A percentile compares a stretch with the other conserved stretches of the same genome.
phyloP scores from a whole-genome alignment of 2,329 filamentous ascomycete genomes.

The Celoporthe dispersa region DNA sequence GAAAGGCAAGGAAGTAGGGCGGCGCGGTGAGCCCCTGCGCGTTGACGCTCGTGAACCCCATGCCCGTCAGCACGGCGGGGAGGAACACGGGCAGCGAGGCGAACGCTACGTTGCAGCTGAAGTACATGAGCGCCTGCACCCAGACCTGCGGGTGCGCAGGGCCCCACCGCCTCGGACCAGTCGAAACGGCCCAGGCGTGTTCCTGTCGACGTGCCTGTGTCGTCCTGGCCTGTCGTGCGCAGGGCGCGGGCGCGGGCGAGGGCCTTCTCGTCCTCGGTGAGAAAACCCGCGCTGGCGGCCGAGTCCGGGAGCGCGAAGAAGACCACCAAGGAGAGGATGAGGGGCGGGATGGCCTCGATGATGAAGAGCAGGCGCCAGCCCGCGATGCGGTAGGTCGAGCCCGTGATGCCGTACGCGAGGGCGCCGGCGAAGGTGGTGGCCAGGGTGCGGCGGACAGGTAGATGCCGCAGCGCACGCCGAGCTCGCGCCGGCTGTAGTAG shows the following conservation, averaged over 20 bases:
- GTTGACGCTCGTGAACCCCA: conserved; percentile 70
- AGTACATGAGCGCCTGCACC: conserved; percentile 58
- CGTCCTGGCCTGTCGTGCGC: conserved; percentile 54
- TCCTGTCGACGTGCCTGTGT: conserved; percentile 47
- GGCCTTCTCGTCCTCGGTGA: conserved; percentile 61
- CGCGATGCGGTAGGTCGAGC: conserved; percentile 55
- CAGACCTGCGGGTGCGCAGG: conserved; percentile 55
- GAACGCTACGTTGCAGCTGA: conserved; percentile 67
- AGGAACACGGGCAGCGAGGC: conserved; percentile 68
- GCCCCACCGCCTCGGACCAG: conserved; percentile 52
- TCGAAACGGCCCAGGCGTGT: conserved; percentile 45
- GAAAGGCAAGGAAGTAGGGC: conserved; percentile 70
- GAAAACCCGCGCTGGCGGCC: conserved; percentile 55
- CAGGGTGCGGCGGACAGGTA: conserved; percentile 70
- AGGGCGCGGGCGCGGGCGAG: conserved; percentile 59
- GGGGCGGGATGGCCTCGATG: conserved; percentile 66
- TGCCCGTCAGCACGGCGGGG: conserved; percentile 64
- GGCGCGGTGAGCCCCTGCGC: conserved; percentile 75
- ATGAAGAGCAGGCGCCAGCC: conserved; percentile 70
- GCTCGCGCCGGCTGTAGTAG: conserved; percentile 51
- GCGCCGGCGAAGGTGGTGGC: conserved; percentile 70
- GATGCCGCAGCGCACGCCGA: conserved; percentile 72
- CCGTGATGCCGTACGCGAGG: conserved; percentile 67
- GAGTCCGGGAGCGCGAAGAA: conserved; percentile 61
- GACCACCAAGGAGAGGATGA: conserved; percentile 56